These are phyloP conservation scores for Brachypodium distachyon DNA, from an alignment of 202 grass and related monocot species.

Conservation along the genomic window DNA sequence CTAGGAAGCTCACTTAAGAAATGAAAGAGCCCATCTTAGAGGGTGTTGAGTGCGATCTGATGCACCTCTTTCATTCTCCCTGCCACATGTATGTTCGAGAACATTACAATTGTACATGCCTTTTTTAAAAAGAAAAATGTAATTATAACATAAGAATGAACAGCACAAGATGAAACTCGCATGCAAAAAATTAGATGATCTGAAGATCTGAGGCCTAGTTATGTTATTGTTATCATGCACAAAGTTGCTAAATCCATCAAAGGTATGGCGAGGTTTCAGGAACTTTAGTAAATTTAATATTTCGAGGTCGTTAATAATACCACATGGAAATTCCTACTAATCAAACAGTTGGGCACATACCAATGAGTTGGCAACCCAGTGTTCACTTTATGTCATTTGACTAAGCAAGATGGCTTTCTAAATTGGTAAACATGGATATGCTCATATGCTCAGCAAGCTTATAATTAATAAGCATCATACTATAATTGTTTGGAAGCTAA, in stretches of 20 bases:
- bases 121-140: too few species aligned
- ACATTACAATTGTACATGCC: not conserved
- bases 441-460: not conserved
- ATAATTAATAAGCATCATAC: not conserved
- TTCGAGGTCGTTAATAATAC: not conserved
- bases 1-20: constrained; percentile 69
- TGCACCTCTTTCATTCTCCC: constrained; percentile 54
- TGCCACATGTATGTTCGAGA: constrained; percentile 26
- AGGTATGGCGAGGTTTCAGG: not conserved
- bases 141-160: not conserved
- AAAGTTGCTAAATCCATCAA: too few species aligned
- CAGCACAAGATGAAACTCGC: not conserved
- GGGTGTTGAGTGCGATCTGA: constrained; percentile 39
- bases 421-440: not conserved
- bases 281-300: not conserved
- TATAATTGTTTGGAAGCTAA: not conserved
- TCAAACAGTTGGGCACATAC: not conserved
- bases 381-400: not conserved
- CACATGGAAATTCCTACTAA: not conserved
- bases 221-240: too few species aligned
- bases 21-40: constrained; percentile 81
- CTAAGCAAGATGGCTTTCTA: not conserved
- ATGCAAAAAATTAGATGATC: not conserved
- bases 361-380: not conserved
- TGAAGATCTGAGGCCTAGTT: not conserved